Percentiles rank a stretch among this genome's conserved stretches.
phyloP scores from a whole-genome alignment of 768 basidiomycete species.

The Fomitopsis serialis region DNA sequence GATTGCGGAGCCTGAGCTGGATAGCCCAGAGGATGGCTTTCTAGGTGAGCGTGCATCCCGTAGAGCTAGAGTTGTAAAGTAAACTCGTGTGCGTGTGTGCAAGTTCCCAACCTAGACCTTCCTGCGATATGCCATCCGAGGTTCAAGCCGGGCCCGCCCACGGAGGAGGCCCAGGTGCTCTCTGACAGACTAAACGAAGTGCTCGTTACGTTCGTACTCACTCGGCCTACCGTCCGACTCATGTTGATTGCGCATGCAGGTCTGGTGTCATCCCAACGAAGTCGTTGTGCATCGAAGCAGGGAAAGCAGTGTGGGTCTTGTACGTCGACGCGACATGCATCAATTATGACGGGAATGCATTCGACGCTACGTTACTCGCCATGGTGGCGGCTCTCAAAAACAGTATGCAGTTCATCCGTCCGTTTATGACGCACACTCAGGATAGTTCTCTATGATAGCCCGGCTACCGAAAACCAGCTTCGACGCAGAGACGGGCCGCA shows the following conservation, averaged over 20 bases:
- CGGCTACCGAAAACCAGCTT: constrained; percentile 66
- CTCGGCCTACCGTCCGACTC: not conserved
- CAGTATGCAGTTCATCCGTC: constrained; percentile 43
- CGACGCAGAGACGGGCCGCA: constrained; percentile 59
- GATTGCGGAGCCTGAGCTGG: constrained; percentile 84
- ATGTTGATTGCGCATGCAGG: constrained; percentile 32
- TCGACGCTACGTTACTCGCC: constrained; percentile 85
- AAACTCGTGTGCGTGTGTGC: too few species aligned
- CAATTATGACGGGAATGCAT: constrained; percentile 95
- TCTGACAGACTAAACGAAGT: constrained; percentile 79
- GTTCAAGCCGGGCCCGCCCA: constrained; percentile 94
- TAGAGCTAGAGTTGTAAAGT: too few species aligned
- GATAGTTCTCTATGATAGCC: constrained; percentile 34
- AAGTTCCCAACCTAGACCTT: constrained; percentile 95
- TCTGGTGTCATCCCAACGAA: constrained; percentile 59
- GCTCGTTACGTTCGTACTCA: constrained; percentile 51
- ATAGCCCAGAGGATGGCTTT: constrained; percentile 71
- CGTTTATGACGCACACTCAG: not conserved
- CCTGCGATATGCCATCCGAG: constrained; percentile 89
- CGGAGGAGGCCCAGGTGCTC: constrained; percentile 89
- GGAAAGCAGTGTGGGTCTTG: constrained; percentile 86
- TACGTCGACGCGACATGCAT: constrained; percentile 94
- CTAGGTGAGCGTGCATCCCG: constrained; percentile 49
- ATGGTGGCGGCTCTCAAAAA: constrained; percentile 84
- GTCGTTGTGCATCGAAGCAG: constrained; percentile 74